phyloP scores from a whole-genome alignment of 129 eudicot species.

The Centaurea solstitialis region DNA sequence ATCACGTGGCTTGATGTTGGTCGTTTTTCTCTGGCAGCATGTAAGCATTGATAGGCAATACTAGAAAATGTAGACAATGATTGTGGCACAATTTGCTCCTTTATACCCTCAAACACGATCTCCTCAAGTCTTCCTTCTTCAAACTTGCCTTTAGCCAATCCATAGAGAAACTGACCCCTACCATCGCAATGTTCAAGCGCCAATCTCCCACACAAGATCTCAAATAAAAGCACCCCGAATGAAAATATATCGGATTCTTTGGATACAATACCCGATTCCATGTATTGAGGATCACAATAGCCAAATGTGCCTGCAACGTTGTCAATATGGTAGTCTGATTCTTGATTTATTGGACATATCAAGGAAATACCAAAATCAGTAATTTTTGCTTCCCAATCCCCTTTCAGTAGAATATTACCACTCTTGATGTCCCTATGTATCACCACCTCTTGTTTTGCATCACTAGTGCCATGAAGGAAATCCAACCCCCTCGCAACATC shows the following conservation, averaged over 20 bases:
- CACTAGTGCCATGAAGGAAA: background rate
- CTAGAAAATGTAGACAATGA: background rate
- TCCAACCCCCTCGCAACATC: background rate
- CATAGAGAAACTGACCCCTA: too few species aligned
- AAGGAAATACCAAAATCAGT: background rate
- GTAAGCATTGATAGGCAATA: background rate
- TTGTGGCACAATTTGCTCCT: background rate
- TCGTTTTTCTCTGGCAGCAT: background rate
- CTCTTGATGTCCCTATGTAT: background rate
- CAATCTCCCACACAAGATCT: background rate
- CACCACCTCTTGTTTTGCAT: background rate
- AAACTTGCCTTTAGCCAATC: too few species aligned
- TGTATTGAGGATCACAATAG: too few species aligned
- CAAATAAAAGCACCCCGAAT: background rate
- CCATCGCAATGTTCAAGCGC: too few species aligned
- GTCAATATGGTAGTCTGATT: too few species aligned
- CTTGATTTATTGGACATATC: background rate
- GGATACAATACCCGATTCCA: background rate
- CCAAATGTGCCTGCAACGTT: too few species aligned
- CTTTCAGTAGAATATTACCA: background rate
- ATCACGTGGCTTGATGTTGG: background rate
- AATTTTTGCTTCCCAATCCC: background rate
- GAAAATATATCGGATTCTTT: background rate
- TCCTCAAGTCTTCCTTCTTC: background rate
- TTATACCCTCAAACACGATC: background rate